These are phyloP conservation scores for Lepidium aucheri DNA, from an alignment of 345 rosid species.

Conservation along the genomic window DNA sequence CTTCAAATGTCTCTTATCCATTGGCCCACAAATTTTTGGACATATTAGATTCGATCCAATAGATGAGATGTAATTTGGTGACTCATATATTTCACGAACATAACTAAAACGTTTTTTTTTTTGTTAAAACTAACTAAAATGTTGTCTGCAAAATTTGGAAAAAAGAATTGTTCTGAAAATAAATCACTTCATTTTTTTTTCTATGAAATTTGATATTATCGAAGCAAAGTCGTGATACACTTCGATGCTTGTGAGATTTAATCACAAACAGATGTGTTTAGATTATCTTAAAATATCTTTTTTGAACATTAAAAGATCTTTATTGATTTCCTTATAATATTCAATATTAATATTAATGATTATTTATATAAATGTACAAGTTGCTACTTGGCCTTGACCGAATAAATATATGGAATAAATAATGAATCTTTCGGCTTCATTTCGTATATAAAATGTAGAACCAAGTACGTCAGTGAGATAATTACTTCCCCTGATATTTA, in stretches of 20 bases:
- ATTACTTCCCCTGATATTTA: too few relatives aligned
- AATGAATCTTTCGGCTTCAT: neutral
- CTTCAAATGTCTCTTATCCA: neutral
- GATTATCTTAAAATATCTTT: neutral
- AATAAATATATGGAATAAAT: neutral
- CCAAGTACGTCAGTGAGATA: neutral
- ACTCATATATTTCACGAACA: neutral
- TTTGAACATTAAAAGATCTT: neutral
- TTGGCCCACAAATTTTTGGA: neutral
- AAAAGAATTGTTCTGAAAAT: neutral
- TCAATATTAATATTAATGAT: neutral
- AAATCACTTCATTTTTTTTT: neutral
- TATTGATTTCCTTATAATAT: neutral
- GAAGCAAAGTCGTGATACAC: neutral
- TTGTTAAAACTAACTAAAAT: too few relatives aligned
- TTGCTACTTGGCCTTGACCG: neutral
- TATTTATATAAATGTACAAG: neutral
- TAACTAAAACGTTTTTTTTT: neutral
- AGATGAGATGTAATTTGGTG: neutral
- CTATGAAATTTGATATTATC: neutral
- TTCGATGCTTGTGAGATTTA: neutral
- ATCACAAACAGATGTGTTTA: neutral
- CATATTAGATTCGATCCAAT: neutral
- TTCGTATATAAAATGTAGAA: neutral
- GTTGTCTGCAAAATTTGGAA: neutral